Conservation (phyloP, 2,329 filamentous ascomycete genomes). For the Cercospora sp. region DNA sequence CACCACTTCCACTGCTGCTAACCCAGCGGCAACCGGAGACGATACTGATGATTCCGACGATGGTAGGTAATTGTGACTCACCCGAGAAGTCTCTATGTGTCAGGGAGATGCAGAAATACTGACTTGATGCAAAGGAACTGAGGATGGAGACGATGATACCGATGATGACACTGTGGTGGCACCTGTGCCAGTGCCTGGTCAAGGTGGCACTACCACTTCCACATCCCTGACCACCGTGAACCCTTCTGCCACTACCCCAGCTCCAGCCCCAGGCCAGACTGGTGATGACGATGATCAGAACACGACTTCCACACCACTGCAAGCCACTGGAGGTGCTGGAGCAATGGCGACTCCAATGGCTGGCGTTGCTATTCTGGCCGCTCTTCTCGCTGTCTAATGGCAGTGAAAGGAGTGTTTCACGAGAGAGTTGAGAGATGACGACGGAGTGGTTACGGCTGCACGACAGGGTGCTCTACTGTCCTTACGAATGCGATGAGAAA, state of each 20-base stretch:
- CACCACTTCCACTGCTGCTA: not conserved
- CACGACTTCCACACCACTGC: not conserved
- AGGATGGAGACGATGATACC: not conserved
- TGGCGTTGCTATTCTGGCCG: conserved; percentile 4
- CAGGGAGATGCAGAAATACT: not conserved
- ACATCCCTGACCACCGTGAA: not conserved
- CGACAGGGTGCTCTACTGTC: not conserved
- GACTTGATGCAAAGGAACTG: not conserved
- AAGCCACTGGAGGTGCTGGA: not conserved
- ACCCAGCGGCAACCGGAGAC: not conserved
- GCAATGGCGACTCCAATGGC: conserved; percentile 10
- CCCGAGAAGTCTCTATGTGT: too few species aligned
- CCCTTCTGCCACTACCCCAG: not conserved
- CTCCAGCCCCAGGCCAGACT: conserved; percentile 1
- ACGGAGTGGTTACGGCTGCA: not conserved
- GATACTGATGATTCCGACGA: not conserved
- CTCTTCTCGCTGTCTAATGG: not conserved
- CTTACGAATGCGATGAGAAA: not conserved
- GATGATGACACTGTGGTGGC: not conserved
- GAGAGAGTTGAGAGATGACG: not conserved
- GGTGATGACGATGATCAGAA: conserved; percentile 1
- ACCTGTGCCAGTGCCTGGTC: not conserved
- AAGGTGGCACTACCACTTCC: not conserved
- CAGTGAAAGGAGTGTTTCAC: not conserved
- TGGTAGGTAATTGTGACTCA: not conserved